Conservation (phyloP, 345 rosid species). For the Microthlaspi erraticum region DNA sequence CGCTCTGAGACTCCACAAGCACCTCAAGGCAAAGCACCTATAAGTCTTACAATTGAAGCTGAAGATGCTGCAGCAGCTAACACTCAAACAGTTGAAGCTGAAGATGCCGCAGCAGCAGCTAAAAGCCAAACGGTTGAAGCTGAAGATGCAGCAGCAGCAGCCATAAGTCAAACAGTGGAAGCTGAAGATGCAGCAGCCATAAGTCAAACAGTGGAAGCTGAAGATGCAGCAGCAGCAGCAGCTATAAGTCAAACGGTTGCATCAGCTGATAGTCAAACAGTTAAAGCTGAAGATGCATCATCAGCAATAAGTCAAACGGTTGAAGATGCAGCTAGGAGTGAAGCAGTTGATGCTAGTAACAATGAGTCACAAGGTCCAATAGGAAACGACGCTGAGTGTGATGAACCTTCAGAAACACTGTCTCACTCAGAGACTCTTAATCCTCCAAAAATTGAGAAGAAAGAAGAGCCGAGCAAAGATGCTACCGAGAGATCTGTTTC, state of each 20-base stretch:
- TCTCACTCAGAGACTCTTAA: constrained; percentile 30
- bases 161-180: not conserved
- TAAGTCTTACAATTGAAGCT: constrained; percentile 1
- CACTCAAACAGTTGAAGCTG: constrained; percentile 10
- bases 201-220: constrained; percentile 1
- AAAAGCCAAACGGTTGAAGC: constrained; percentile 3
- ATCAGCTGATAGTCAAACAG: not conserved
- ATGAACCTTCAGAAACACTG: constrained; percentile 23
- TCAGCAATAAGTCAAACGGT: constrained; percentile 2
- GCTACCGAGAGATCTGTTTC: constrained; percentile 13
- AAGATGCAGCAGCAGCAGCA: not conserved
- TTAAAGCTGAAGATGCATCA: constrained; percentile 7
- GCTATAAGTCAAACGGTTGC: constrained; percentile 5
- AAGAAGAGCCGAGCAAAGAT: constrained; percentile 29
- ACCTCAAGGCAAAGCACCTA: not conserved
- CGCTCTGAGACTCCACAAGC: constrained; percentile 29
- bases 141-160: constrained; percentile 23
- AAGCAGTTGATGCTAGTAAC: constrained; percentile 23
- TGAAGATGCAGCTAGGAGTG: constrained; percentile 33
- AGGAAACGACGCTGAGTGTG: constrained; percentile 1
- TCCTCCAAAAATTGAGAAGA: constrained; percentile 26
- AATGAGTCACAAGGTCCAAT: constrained; percentile 15
- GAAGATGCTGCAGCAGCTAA: constrained; percentile 14
- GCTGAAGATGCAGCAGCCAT: constrained; percentile 15
- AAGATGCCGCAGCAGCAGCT: constrained; percentile 25